Conservation (phyloP, 73 alveolate genomes). For the Vitrella brassicaformis region DNA sequence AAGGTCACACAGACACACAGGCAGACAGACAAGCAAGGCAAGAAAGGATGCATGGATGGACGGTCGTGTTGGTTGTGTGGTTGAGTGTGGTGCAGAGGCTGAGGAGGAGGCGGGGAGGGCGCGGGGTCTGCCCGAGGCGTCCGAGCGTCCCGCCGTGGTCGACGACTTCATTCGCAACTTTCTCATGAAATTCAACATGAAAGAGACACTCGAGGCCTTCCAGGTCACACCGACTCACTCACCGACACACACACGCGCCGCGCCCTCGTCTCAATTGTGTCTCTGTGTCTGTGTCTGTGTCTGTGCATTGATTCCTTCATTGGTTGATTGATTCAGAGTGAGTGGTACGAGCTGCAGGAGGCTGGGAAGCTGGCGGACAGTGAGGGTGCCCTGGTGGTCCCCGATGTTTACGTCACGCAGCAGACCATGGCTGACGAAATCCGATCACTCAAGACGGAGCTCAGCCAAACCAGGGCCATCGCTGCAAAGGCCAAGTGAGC, state of each 20-base stretch:
- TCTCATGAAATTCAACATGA: constrained; percentile 67
- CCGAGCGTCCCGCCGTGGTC: constrained; percentile 75
- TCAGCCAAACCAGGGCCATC: constrained; percentile 58
- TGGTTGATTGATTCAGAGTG: constrained; percentile 43
- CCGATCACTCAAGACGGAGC: constrained; percentile 62
- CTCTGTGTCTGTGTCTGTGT: background rate
- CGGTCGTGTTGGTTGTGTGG: background rate
- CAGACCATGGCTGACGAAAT: constrained; percentile 83
- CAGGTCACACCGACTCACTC: constrained; percentile 35
- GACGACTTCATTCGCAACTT: constrained; percentile 98
- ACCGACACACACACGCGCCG: background rate
- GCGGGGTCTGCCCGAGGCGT: background rate
- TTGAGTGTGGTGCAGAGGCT: background rate
- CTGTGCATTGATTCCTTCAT: background rate
- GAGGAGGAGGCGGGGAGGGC: background rate
- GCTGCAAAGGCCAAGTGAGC: constrained; percentile 69
- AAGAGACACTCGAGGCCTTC: constrained; percentile 81
- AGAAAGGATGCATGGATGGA: background rate
- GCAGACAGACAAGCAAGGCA: background rate
- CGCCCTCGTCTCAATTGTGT: background rate
- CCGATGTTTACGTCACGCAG: constrained; percentile 92
- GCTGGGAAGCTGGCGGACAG: constrained; percentile 86
- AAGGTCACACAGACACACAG: background rate
- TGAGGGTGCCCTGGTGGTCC: constrained; percentile 79
- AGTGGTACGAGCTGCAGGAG: constrained; percentile 91